A percentile compares a stretch with the other conserved stretches of the same genome.
These are phyloP conservation scores for Amesomyces nigricolor DNA, from an alignment of 2,329 filamentous ascomycete genomes.

Conservation along the genomic window DNA sequence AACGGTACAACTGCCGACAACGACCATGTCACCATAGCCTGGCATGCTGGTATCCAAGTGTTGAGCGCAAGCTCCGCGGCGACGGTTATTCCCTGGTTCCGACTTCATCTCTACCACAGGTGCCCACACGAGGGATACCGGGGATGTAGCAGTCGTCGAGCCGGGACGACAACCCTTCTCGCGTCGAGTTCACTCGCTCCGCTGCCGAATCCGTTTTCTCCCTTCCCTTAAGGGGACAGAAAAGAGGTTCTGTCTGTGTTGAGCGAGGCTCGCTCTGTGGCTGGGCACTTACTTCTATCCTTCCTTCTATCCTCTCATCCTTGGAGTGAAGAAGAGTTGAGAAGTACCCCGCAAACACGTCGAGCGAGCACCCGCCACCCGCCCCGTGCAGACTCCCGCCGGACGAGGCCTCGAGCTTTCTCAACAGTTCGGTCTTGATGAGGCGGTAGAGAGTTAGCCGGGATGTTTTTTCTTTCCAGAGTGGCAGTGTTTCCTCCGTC, in stretches of 20 bases:
- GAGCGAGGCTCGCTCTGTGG: too few species aligned
- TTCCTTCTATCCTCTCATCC: neutral
- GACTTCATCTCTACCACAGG: neutral
- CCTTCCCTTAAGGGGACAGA: too few species aligned
- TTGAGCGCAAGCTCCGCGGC: slow-evolving; percentile 11
- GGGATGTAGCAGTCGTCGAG: slow-evolving; percentile 8
- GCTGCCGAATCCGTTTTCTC: neutral
- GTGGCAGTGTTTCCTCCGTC: slow-evolving; percentile 13
- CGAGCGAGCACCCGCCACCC: slow-evolving; percentile 3
- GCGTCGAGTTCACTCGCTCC: slow-evolving; percentile 18
- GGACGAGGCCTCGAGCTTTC: slow-evolving; percentile 19
- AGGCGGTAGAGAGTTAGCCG: slow-evolving; percentile 16
- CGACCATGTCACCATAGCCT: neutral
- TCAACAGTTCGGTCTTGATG: slow-evolving; percentile 10
- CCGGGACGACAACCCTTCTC: neutral
- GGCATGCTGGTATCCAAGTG: neutral
- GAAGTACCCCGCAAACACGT: neutral
- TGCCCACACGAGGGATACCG: too few species aligned
- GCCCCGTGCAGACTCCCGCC: slow-evolving; percentile 15
- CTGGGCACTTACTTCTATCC: neutral
- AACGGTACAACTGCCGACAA: neutral
- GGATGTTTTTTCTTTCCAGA: neutral
- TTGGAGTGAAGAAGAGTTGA: neutral
- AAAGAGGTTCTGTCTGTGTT: too few species aligned
- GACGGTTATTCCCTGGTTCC: slow-evolving; percentile 10